phyloP scores from a whole-genome alignment of 768 basidiomycete species.

The Hysterangium stoloniferum region DNA sequence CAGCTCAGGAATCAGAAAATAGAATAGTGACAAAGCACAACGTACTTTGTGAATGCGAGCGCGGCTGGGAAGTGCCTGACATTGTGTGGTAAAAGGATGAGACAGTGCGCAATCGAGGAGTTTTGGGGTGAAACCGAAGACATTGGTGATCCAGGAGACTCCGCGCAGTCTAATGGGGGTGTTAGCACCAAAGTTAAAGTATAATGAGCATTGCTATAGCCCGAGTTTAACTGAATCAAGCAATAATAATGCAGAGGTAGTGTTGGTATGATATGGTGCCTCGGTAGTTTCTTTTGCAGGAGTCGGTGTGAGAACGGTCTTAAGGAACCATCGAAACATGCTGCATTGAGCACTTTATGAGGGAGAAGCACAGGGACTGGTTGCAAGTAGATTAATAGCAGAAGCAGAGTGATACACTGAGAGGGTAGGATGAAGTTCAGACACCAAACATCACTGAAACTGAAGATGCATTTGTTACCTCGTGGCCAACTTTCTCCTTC shows the following conservation, averaged over 20 bases:
- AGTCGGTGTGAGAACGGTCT: conserved; percentile 10
- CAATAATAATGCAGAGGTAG: neutral
- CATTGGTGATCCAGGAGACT: too few species aligned
- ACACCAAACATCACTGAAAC: conserved; percentile 40
- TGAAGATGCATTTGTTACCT: neutral
- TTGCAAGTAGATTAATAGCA: conserved; percentile 20
- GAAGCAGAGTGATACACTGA: conserved; percentile 40
- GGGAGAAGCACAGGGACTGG: conserved; percentile 41
- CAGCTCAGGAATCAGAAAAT: too few species aligned
- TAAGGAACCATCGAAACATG: conserved; percentile 51
- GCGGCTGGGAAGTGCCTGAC: too few species aligned
- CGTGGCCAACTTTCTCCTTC: neutral
- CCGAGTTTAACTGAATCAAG: neutral
- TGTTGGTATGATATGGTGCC: neutral
- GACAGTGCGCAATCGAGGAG: too few species aligned
- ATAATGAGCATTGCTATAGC: neutral
- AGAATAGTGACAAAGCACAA: too few species aligned
- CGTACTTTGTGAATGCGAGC: too few species aligned
- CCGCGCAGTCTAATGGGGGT: too few species aligned
- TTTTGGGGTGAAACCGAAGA: too few species aligned
- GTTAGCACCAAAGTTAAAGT: too few species aligned
- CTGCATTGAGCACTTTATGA: conserved; percentile 37
- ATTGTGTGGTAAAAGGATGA: too few species aligned
- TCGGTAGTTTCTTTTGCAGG: neutral
- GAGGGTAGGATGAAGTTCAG: conserved; percentile 53